phyloP scores from a whole-genome alignment of 164 flowering plant species.

The Magnolia changhungtana region DNA sequence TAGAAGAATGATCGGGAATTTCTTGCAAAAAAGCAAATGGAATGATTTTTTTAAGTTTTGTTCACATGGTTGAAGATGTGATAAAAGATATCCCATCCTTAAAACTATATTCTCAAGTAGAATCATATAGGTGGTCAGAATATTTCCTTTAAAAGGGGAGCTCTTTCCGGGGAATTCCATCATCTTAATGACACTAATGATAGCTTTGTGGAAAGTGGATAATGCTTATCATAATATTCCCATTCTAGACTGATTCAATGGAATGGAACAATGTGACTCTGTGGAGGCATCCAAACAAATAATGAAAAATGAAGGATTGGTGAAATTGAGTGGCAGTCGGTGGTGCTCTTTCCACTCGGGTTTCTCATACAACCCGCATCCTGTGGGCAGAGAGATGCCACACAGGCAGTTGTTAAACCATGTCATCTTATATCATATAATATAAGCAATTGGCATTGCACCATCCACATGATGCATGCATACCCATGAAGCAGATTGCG shows the following conservation, averaged over 20 bases:
- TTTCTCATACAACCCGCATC: not conserved
- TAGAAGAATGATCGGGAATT: not conserved
- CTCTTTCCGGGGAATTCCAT: constrained; percentile 5
- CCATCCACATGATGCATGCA: not conserved
- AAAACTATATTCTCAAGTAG: constrained; percentile 2
- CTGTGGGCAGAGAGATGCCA: not conserved
- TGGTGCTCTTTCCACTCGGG: constrained; percentile 20
- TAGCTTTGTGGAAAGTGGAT: constrained; percentile 22
- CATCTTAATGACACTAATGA: constrained; percentile 16
- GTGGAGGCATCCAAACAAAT: constrained; percentile 11
- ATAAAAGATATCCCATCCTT: not conserved
- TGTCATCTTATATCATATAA: not conserved
- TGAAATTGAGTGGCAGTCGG: constrained; percentile 6
- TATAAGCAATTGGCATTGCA: constrained; percentile 1
- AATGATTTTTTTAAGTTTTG: not conserved
- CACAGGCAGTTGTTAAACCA: not conserved
- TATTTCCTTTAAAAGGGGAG: not conserved
- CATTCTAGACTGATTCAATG: constrained; percentile 8
- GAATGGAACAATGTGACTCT: not conserved
- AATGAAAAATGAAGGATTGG: not conserved
- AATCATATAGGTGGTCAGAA: constrained; percentile 3
- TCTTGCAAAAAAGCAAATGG: no score
- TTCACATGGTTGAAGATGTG: not conserved
- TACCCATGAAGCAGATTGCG: not conserved
- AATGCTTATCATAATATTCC: constrained; percentile 9